Base-by-base conservation (phyloP, 805 yeast species). In the Yarrowia divulgata region DNA sequence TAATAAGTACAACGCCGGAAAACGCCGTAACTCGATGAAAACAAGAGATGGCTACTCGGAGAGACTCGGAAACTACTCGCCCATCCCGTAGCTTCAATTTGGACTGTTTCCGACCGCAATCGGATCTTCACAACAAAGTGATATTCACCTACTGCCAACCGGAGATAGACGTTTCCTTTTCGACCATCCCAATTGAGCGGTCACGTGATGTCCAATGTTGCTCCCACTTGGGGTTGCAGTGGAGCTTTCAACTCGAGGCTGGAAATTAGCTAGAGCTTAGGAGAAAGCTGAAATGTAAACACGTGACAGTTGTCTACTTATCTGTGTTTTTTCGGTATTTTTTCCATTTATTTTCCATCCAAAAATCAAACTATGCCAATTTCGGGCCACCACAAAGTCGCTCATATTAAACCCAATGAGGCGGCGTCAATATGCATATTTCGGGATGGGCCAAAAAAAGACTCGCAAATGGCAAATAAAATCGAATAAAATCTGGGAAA, bases 321-420 rank as follows among this genome's bases (percentile, higher is more conserved):
- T 0, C 29, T n/a, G 4, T 9, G 8, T 14, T 49, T 49, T 13
- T 13, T 18, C 5, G n/a, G 18, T 16, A 19, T 46, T 46, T 19
- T 12, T 46, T 19, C 16, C 13, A 40, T 7, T n/a, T 43, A 7
- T 18, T 6, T 8, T 9, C 46, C 13, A 0, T 2, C 46, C 18
- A 43, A 6, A 43, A 43, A n/a, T 43, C 6, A 10, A 23, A n/a
- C 46, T 13, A 23, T 43, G 19, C 45, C 23, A 23, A n/a, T 43
- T 43, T 14, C 6, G 52, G 52, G 52, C 52, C 23, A 32, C 39
- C 32, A n/a, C 13, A 35, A 52, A 52, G 58, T 52, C 58, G 58
- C 58, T 52, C 58, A 52, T 52, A 52, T 52, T 32, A 52, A 52
- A 52, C 58, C 35, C 29, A 52, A 52, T 29, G n/a, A 16, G 13